These are phyloP conservation scores for Aegilops tauschii DNA, from an alignment of 176 grass and related monocot genomes.

Conservation along the genomic window DNA sequence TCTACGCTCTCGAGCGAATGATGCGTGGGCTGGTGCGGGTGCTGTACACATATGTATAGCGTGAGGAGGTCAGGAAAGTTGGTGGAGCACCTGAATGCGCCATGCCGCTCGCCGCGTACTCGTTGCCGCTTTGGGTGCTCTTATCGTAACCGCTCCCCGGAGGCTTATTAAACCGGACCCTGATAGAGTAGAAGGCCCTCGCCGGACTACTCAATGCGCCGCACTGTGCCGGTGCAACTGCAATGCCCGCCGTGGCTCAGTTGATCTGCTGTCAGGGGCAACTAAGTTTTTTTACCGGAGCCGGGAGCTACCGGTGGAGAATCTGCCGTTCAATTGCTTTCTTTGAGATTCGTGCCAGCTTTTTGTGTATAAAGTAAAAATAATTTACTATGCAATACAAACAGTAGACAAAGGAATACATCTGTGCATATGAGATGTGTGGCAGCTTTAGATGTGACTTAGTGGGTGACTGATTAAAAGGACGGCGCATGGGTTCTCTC, in stretches of 20 bases:
- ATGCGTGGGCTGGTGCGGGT: neutral
- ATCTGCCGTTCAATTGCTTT: too few species aligned
- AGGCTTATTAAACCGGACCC: neutral
- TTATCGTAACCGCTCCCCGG: neutral
- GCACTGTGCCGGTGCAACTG: neutral
- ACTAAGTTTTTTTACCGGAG: too few species aligned
- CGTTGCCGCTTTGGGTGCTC: neutral
- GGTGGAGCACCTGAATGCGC: conserved; percentile 21
- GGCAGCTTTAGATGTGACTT: too few species aligned
- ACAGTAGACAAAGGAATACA: too few species aligned
- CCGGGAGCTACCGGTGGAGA: too few species aligned
- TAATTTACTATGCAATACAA: too few species aligned
- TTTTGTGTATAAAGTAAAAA: too few species aligned
- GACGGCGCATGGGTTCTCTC: too few species aligned
- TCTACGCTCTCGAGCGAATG: neutral
- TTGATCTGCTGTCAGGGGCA: neutral
- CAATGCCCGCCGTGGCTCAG: neutral
- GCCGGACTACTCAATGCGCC: neutral
- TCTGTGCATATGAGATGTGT: too few species aligned
- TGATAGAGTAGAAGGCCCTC: neutral
- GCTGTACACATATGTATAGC: neutral
- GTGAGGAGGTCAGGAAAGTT: conserved; percentile 32
- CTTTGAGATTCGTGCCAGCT: too few species aligned
- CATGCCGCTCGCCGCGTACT: neutral
- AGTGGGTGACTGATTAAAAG: too few species aligned